Conservation (phyloP, 306 rosid species). For the Ormosia emarginata region DNA sequence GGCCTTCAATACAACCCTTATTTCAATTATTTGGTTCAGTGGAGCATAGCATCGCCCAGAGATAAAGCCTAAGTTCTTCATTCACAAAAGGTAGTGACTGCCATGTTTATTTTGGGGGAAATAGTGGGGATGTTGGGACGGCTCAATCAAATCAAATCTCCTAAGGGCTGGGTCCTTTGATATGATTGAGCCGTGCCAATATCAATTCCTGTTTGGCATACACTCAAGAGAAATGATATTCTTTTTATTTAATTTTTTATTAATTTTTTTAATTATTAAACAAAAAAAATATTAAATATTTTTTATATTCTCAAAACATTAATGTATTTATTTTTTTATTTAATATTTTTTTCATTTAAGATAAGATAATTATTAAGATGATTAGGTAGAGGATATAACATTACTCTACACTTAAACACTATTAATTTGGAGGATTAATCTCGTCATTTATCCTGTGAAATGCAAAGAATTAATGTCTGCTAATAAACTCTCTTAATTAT, state of each 20-base stretch:
- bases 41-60: neutral
- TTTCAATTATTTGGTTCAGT: neutral
- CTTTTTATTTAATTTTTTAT: too few species aligned
- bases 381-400: too few species aligned
- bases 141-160: slow-evolving; percentile 83
- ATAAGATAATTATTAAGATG: too few species aligned
- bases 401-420: too few species aligned
- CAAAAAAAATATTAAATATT: too few species aligned
- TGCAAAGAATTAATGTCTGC: neutral
- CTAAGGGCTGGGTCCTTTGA: slow-evolving; percentile 47
- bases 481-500: too few species aligned
- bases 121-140: slow-evolving; percentile 59
- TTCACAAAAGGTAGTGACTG: neutral
- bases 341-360: too few species aligned
- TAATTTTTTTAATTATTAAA: too few species aligned
- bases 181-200: slow-evolving; percentile 97
- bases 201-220: slow-evolving; percentile 31
- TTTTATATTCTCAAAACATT: too few species aligned
- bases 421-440: neutral
- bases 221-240: too few species aligned
- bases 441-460: neutral
- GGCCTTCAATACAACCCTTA: neutral
- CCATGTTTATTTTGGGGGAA: neutral
- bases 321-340: too few species aligned
- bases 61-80: neutral